These are phyloP conservation scores for Esteya vermicola DNA, from an alignment of 2,329 filamentous ascomycete species.

Conservation along the genomic window DNA sequence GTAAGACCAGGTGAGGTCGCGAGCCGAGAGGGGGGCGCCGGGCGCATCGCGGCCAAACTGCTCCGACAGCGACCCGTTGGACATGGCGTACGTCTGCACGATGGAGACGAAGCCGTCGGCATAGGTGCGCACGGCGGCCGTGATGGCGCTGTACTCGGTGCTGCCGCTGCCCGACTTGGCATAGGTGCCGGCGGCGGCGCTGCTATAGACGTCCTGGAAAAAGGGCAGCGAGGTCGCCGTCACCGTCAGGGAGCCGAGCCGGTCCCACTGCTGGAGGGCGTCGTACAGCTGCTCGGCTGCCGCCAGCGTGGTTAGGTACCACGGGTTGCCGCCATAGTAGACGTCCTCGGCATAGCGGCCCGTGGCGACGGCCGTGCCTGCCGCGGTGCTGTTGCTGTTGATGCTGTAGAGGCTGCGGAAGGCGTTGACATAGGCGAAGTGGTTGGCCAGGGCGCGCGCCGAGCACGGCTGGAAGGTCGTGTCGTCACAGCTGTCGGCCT, in stretches of 20 bases:
- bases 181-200: conserved; percentile 49
- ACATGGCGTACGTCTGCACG: conserved; percentile 45
- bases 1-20: conserved; percentile 61
- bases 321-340: conserved; percentile 69
- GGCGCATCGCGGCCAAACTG: conserved; percentile 44
- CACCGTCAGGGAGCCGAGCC: conserved; percentile 47
- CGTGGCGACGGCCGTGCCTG: conserved; percentile 44
- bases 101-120: conserved; percentile 48
- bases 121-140: conserved; percentile 40
- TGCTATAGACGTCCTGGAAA: conserved; percentile 51
- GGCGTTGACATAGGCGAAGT: conserved; percentile 61
- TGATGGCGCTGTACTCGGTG: conserved; percentile 33
- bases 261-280: conserved; percentile 57
- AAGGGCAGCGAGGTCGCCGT: conserved; percentile 53
- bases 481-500: conserved; percentile 49
- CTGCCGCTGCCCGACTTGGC: conserved; percentile 16
- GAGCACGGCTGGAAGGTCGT: conserved; percentile 69
- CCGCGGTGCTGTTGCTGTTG: conserved; percentile 50
- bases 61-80: conserved; percentile 52
- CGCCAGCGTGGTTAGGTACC: conserved; percentile 57
- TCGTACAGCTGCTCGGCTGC: conserved; percentile 72
- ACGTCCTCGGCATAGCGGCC: conserved; percentile 59
- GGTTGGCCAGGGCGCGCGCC: conserved; percentile 53
- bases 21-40: conserved; percentile 44
- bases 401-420: conserved; percentile 57